Evolutionary conservation across 495 filamentous ascomycete genomes (phyloP).

Genomic region (Aspergillus asperescens): DNA sequence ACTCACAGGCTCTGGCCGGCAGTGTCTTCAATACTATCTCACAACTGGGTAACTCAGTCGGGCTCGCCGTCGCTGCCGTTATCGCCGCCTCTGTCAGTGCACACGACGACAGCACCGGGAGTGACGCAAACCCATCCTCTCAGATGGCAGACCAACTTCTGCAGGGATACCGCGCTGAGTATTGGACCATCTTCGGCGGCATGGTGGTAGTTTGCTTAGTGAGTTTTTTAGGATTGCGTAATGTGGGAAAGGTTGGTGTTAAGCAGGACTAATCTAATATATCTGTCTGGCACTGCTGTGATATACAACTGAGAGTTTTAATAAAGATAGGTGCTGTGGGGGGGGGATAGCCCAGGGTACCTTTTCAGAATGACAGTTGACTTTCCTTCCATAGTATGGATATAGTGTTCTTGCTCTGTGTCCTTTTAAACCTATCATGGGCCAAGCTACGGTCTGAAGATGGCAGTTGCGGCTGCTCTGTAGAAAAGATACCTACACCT

Average conservation of each 20-base stretch:
- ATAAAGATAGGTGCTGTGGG: no score
- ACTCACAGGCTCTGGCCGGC: slow-evolving; percentile 43
- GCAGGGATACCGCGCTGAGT: slow-evolving; percentile 48
- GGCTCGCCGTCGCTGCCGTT: slow-evolving; percentile 45
- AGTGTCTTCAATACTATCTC: slow-evolving; percentile 56
- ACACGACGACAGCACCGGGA: background rate
- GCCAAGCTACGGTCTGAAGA: no score
- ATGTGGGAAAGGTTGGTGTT: slow-evolving; percentile 44
- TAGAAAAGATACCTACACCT: no score
- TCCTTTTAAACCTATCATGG: no score
- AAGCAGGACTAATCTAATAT: slow-evolving; percentile 32
- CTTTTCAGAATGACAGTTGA: no score
- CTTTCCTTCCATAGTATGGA: no score
- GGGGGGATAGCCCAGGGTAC: no score
- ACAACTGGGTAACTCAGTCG: slow-evolving; percentile 52
- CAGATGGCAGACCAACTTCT: slow-evolving; percentile 32
- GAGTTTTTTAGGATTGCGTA: slow-evolving; percentile 17
- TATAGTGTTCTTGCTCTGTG: no score
- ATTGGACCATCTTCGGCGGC: slow-evolving; percentile 46
- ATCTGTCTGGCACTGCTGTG: no score
- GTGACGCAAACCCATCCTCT: background rate
- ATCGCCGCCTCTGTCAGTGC: slow-evolving; percentile 42
- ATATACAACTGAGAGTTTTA: no score
- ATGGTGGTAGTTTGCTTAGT: slow-evolving; percentile 11
- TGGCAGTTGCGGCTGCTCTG: no score